Evolutionary conservation across 345 rosid species (phyloP), one percentile per base, ranked within the genome.

Genomic region (Boechera divaricarpa): DNA sequence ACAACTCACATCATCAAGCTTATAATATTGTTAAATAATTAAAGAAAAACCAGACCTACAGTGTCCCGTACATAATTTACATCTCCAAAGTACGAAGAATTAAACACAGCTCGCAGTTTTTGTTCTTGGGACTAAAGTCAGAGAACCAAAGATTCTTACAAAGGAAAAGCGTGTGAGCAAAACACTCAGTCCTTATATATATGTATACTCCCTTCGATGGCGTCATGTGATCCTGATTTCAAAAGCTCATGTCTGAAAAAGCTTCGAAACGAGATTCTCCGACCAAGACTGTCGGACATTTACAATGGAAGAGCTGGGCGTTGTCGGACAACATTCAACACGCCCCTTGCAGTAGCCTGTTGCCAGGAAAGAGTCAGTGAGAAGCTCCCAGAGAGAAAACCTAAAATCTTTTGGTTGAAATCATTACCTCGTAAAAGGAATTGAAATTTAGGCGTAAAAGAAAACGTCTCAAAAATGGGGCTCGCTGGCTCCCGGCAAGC

Each of bases 401-500:
- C 45, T 36, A 6, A 2, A 13, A n/a, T 16, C 13, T 63, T 47
- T 5, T 44, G 62, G 3, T 41, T 38, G 4, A 41, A 53, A 28
- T 29, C 45, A 55, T 72, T 76, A 91, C 99, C 98, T 95, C 98
- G 21, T 90, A 92, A 84, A 90, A 95, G 59, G 89, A 88, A 84
- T 92, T 92, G 77, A 85, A 92, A 82, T 95, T 92, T 48, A 92
- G 85, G 13, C 91, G 98, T 86, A 92, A 83, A 75, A 95, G 96
- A 82, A 95, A 92, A 41, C 96, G 94, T 70, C 99, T 89, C 63
- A 92, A 89, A 78, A 89, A 95, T 11, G 98, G 98, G 41, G 97
- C 99, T 75, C 99, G 85, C 78, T 89, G 99, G 83, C 98, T 95
- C 62, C 98, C 98, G 0, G 94, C 99, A 15, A 90, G 90, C 82